Conservation (phyloP, 2,329 filamentous ascomycete species). For the Pyricularia sp. region DNA sequence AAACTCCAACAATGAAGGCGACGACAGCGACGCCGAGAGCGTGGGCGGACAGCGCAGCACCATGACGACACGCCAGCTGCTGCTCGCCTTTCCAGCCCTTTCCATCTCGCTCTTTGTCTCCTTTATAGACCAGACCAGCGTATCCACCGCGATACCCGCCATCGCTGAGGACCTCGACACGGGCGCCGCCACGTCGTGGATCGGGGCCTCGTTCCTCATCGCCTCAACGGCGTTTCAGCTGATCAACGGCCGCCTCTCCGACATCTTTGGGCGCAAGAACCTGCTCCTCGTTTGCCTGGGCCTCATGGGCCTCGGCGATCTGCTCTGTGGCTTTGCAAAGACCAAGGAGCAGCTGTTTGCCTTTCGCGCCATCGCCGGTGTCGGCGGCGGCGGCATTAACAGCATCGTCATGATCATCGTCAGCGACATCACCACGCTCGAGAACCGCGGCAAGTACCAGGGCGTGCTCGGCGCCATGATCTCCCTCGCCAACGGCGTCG, state of each 20-base stretch:
- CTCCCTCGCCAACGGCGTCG: conserved; percentile 30
- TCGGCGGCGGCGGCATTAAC: conserved; percentile 53
- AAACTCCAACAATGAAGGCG: neutral
- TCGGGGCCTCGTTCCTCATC: conserved; percentile 41
- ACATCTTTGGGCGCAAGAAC: conserved; percentile 51
- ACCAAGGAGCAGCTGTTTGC: conserved; percentile 50
- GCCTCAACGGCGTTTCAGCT: conserved; percentile 55
- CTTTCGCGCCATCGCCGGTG: conserved; percentile 49
- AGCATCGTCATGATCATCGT: conserved; percentile 54
- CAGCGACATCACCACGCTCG: conserved; percentile 47
- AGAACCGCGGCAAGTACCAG: conserved; percentile 47
- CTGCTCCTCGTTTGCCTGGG: conserved; percentile 44
- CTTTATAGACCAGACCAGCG: conserved; percentile 48
- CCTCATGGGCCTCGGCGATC: conserved; percentile 44
- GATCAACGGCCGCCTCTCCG: conserved; percentile 52
- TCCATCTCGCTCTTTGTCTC: conserved; percentile 43
- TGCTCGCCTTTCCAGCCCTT: conserved; percentile 41
- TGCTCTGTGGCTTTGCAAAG: conserved; percentile 48
- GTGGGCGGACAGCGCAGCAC: conserved; percentile 46
- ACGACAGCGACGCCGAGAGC: conserved; percentile 2
- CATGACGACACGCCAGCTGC: conserved; percentile 37
- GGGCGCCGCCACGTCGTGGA: conserved; percentile 44
- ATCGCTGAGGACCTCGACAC: conserved; percentile 37
- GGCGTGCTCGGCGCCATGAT: conserved; percentile 30
- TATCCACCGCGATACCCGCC: conserved; percentile 40